Evolutionary conservation across 805 yeast genomes (phyloP), one percentile per base, ranked within the genome.

Genomic region (Wickerhamiella nectarea): DNA sequence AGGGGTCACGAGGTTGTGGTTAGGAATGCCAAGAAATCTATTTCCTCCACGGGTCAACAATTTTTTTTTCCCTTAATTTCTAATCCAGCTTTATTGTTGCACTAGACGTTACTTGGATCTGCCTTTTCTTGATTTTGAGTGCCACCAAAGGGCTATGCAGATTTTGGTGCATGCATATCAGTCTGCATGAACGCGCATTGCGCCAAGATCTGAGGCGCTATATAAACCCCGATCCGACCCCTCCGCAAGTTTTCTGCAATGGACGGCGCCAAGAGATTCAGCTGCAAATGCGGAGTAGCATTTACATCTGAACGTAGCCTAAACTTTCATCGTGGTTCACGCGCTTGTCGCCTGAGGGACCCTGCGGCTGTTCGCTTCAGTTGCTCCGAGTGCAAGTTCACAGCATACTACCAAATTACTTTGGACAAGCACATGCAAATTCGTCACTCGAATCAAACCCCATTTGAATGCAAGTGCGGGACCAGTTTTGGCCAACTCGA

Each of bases 331-430:
- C 29, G 46, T 11, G 46, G 46, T 10, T 18, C 29, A 6, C 41
- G 46, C 24, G 46, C 46, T 21, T 43, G 46, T 34, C 39, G 46
- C 11, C 34, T 43, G 8, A 21, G 46, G 17, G 46, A 43, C 34
- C 46, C 46, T 17, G 29, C 36, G 14, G 42, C 42, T 20, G 36
- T 36, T 4, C 18, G 46, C 20, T 36, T 35, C 31, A 31, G 24
- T 7, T 43, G 46, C 42, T 21, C 46, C n/a, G 46, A 43, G 7
- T 43, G 46, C 21, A 36, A 36, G 31, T 43, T 43, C 21, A 43
- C 46, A 4, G 40, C 46, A 4, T 43, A 31, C 29, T 43, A 43
- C 26, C 36, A 35, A 22, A 43, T 25, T 9, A 43, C 46, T 4
- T 31, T 43, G 9, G 41, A 43, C 15, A 43, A 43, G 20, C 46